Base-by-base conservation (phyloP, 768 basidiomycete species). In the Scleroderma bovista region DNA sequence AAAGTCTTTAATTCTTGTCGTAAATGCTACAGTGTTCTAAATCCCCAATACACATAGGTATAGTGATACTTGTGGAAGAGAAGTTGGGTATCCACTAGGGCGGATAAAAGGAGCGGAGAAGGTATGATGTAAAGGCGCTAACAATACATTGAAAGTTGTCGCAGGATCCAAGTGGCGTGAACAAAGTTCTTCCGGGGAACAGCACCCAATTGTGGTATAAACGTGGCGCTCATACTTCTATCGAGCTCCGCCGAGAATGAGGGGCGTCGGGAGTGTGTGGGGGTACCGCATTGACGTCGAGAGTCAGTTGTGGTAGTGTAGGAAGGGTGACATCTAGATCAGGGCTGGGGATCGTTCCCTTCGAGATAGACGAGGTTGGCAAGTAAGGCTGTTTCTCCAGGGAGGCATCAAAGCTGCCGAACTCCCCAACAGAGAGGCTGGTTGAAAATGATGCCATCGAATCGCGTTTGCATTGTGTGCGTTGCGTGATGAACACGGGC, bases 381-480 rank as follows among this genome's bases (percentile, higher is more conserved):
- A 58, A 61, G 29, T 56, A 57, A 0, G 63, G 48, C 2, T 13
- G 22, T 39, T 57, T 55, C 43, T 68, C 60, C 49, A 58, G 63
- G 46, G 56, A 46, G 23, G 60, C 61, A 24, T 33, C 54, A 48
- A 74, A 55, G 37, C 65, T 57, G 12, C 69, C 69, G n/a, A 67
- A 71, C 36, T 75, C 76, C 7, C 53, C 64, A 58, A 73, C 57
- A 13, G 75, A 75, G 45, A 76, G 60, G 51, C 72, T 69, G 26
- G 66, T 66, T 7, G 74, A 73, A 61, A 76, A 70, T 0, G 80
- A 81, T 34, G 69, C 66, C 15, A 77, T 50, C 6, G 78, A 78
- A 50, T 75, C 75, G 46, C 71, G 75, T 56, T 75, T 77, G 54
- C 67, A 69, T 44, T 77, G 60, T 47, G 71, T 69, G 43, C 72